These are phyloP conservation scores for Erodium maritimum DNA, from an alignment of 345 rosid genomes.

Conservation along the genomic window DNA sequence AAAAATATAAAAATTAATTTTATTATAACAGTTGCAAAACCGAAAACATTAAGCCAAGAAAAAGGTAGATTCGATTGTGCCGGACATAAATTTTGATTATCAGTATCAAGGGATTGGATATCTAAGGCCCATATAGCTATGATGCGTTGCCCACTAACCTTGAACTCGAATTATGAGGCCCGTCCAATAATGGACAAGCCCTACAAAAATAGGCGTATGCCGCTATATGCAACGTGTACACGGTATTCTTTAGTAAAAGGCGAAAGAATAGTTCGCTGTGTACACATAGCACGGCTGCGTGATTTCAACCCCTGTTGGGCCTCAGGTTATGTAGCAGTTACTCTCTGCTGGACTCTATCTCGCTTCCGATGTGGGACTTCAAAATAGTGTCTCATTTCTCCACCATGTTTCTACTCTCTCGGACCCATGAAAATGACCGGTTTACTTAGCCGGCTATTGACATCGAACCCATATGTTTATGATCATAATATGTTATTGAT, in stretches of 20 bases:
- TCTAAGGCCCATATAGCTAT: no score
- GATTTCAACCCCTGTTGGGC: not conserved
- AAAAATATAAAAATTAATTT: no score
- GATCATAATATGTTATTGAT: not conserved
- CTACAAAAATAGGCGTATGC: not conserved
- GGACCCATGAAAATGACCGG: not conserved
- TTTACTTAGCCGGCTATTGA: not conserved
- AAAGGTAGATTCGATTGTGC: no score
- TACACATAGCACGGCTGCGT: slow-evolving; percentile 7
- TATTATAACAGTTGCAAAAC: no score
- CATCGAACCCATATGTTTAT: not conserved
- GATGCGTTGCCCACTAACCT: no score
- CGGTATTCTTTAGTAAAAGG: slow-evolving; percentile 46
- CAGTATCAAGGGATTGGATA: no score
- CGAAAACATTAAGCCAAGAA: no score
- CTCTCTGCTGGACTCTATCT: not conserved
- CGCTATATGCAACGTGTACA: slow-evolving; percentile 13
- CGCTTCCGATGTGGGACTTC: not conserved
- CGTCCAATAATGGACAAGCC: not conserved
- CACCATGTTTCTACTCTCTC: not conserved
- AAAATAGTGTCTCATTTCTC: not conserved
- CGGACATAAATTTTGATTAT: no score
- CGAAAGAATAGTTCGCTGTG: slow-evolving; percentile 45
- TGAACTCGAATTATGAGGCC: no score
- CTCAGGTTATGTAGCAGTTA: not conserved